Evolutionary conservation across 202 grass and related monocot species (phyloP), one percentile per base, ranked within the genome.

Genomic region (Dendrocalamus latiflorus): DNA sequence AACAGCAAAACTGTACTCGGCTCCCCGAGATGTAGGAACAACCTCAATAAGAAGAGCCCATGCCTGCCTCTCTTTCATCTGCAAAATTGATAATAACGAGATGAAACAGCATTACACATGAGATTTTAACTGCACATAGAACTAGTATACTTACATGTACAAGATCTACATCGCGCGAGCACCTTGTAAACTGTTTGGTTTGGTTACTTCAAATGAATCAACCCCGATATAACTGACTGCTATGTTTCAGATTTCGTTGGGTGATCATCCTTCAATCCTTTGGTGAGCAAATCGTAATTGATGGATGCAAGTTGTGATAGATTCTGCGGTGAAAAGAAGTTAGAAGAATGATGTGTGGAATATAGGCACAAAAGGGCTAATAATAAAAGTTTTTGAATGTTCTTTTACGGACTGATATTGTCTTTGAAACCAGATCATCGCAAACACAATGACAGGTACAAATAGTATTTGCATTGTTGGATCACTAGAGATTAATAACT

Each of bases 261-360:
- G 8, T 5, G 89, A 87, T 99, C 91, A 13, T 92, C 93, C 84
- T 99, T 99, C 85, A 86, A 84, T 85, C 96, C 96, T 89, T 99
- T 99, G 65, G 85, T 86, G 56, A 99, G 91, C 86, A 99, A 70
- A 86, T 99, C 97, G 26, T 96, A 99, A 64, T 99, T 99, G 89
- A 96, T 99, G 58, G 93, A 99, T 34, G 93, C 97, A 86, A 96
- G 93, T 61, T 99, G 96, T 47, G 96, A 99, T 17, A 99, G 82
- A 85, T 99, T 99, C 97, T 99, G 85, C 79, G 68, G 26, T 48
- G 54, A 79, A 82, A 54, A 87, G 6, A 83, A 78, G 54, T 92
- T 64, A 85, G 62, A 63, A 43, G 28, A 78, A 70, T 64, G 48
- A 12, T 51, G 7, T 51, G 76, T 26, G 81, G 58, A 86, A 81